phyloP scores from a whole-genome alignment of 371 early-diverging fungal genomes.

The Mucor sp. region DNA sequence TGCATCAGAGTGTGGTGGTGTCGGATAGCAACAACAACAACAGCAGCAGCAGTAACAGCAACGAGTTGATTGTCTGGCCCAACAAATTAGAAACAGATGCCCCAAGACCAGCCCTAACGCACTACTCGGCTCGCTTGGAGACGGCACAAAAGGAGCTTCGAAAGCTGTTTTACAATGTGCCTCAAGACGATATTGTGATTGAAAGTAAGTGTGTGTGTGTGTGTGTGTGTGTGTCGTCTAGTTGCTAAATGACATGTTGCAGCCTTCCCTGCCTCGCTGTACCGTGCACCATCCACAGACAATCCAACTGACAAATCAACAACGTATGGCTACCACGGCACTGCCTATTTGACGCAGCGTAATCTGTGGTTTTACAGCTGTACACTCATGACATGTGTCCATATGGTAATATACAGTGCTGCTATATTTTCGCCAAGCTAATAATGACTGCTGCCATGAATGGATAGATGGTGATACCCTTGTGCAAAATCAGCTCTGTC shows the following conservation, averaged over 20 bases:
- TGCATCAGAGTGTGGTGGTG: background rate
- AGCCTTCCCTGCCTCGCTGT: conserved; percentile 39
- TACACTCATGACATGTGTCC: conserved; percentile 38
- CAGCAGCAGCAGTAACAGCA: background rate
- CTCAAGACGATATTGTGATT: conserved; percentile 36
- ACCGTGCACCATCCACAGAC: background rate
- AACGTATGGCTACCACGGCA: conserved; percentile 36
- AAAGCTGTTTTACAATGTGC: conserved; percentile 33
- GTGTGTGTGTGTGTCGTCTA: no score
- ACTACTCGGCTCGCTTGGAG: conserved; percentile 30
- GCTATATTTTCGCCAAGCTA: no score
- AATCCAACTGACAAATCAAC: background rate
- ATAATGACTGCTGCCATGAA: no score
- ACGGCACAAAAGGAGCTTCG: conserved; percentile 34
- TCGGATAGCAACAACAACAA: background rate
- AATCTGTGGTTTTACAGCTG: conserved; percentile 50
- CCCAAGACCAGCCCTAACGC: conserved; percentile 17
- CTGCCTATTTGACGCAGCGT: conserved; percentile 36
- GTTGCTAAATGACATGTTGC: background rate
- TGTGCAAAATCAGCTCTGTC: conserved; percentile 33
- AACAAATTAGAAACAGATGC: conserved; percentile 36
- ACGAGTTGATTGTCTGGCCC: conserved; percentile 35
- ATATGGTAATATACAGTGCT: conserved; percentile 27
- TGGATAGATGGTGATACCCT: conserved; percentile 39
- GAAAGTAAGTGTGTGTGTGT: conserved; percentile 28